Percentiles rank a stretch among this genome's conserved stretches.
Conservation (phyloP, 179 eudicot species). For the Monotropa hypopitys region DNA sequence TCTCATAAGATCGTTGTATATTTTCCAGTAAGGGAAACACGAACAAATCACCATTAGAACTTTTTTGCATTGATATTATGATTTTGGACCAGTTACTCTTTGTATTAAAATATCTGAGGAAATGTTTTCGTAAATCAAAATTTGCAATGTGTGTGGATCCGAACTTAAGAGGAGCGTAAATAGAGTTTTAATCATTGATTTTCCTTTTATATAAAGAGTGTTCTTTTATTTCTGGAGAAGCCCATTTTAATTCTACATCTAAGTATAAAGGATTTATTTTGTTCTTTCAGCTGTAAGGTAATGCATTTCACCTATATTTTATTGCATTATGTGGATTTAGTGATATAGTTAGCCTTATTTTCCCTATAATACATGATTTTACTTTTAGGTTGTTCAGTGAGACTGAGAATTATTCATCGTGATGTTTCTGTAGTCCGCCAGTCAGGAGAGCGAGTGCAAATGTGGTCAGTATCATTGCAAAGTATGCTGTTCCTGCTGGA, state of each 20-base stretch:
- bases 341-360: not conserved
- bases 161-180: not conserved
- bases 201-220: not conserved
- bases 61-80: not conserved
- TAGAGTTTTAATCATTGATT: not conserved
- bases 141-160: not conserved
- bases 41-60: not conserved
- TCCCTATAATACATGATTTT: not conserved
- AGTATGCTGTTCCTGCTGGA: constrained; percentile 94
- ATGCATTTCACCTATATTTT: not conserved
- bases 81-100: not conserved
- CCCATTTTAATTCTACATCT: not conserved
- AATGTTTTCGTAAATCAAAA: not conserved
- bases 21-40: not conserved
- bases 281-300: not conserved
- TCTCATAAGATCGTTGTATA: not conserved
- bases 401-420: not conserved
- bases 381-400: not conserved
- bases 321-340: not conserved
- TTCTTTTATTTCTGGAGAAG: not conserved
- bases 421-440: constrained; percentile 51
- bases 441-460: constrained; percentile 98
- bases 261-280: not conserved
- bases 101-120: no score
- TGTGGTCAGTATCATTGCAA: constrained; percentile 84